Percentiles rank a stretch among this genome's conserved stretches.
Conservation (phyloP, 1,284 basidiomycete species). For the Cryptococcus sp. region DNA sequence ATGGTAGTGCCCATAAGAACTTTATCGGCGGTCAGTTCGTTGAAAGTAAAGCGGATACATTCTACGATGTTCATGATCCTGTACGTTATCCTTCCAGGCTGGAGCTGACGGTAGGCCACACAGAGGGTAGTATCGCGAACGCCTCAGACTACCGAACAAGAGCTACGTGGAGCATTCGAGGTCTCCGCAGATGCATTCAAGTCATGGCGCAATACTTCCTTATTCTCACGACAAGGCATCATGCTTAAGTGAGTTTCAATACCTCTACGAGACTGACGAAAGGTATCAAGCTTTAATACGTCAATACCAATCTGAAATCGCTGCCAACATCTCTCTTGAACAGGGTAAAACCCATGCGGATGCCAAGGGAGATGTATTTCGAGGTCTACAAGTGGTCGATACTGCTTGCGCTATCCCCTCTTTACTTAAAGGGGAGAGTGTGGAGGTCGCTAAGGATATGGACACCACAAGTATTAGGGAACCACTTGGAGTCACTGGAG, state of each 20-base stretch:
- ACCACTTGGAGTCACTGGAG: slow-evolving; percentile 59
- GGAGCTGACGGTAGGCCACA: slow-evolving; percentile 57
- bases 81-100: slow-evolving; percentile 46
- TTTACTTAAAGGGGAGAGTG: slow-evolving; percentile 73
- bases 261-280: neutral
- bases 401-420: slow-evolving; percentile 75
- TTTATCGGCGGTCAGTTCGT: slow-evolving; percentile 13
- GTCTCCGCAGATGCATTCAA: slow-evolving; percentile 75
- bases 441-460: slow-evolving; percentile 94
- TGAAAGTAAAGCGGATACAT: slow-evolving; percentile 63
- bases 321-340: slow-evolving; percentile 64
- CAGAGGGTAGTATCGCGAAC: slow-evolving; percentile 79
- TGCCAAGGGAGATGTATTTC: slow-evolving; percentile 84
- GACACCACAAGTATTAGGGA: slow-evolving; percentile 58
- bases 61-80: slow-evolving; percentile 78
- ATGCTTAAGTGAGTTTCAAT: slow-evolving; percentile 72
- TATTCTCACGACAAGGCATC: slow-evolving; percentile 77
- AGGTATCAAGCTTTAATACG: slow-evolving; percentile 47
- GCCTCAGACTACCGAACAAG: slow-evolving; percentile 72
- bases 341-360: slow-evolving; percentile 83
- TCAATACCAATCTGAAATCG: slow-evolving; percentile 49
- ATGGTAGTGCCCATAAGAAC: slow-evolving; percentile 12
- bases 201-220: slow-evolving; percentile 74
- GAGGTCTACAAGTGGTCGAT: slow-evolving; percentile 83
- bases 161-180: slow-evolving; percentile 75